These are phyloP conservation scores for Fraxinus latifolia DNA, from an alignment of 305 asterid species.

Conservation along the genomic window DNA sequence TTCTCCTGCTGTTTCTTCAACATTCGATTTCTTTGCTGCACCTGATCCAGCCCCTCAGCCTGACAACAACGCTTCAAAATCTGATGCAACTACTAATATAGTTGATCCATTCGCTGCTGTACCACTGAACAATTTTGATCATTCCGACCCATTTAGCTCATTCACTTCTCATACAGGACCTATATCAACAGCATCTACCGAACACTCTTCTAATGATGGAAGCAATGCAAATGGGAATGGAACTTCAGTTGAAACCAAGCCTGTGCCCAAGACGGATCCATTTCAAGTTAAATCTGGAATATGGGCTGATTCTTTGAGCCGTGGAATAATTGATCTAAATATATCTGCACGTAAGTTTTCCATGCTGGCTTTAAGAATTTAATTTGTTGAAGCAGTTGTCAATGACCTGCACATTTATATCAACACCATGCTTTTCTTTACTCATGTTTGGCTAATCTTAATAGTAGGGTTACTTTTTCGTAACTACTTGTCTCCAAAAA, in stretches of 20 bases:
- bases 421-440: neutral
- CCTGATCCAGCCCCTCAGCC: slow-evolving; percentile 51
- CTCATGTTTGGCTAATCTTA: neutral
- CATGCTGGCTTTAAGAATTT: neutral
- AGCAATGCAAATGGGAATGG: slow-evolving; percentile 36
- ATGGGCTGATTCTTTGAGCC: slow-evolving; percentile 70
- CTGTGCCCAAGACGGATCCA: slow-evolving; percentile 35
- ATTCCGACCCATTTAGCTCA: slow-evolving; percentile 54
- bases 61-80: slow-evolving; percentile 35
- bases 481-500: neutral
- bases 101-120: slow-evolving; percentile 76
- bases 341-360: slow-evolving; percentile 78
- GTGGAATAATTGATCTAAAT: slow-evolving; percentile 56
- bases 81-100: slow-evolving; percentile 31
- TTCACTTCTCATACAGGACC: slow-evolving; percentile 50
- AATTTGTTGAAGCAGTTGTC: slow-evolving; percentile 1
- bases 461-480: neutral
- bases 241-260: slow-evolving; percentile 39
- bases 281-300: slow-evolving; percentile 64
- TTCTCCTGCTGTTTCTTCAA: slow-evolving; percentile 45
- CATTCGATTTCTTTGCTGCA: slow-evolving; percentile 68
- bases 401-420: neutral
- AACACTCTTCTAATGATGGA: slow-evolving; percentile 39
- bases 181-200: slow-evolving; percentile 27
- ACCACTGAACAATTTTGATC: slow-evolving; percentile 57